Conservation (phyloP, 805 yeast genomes). For the Yamadazyma endophytica region DNA sequence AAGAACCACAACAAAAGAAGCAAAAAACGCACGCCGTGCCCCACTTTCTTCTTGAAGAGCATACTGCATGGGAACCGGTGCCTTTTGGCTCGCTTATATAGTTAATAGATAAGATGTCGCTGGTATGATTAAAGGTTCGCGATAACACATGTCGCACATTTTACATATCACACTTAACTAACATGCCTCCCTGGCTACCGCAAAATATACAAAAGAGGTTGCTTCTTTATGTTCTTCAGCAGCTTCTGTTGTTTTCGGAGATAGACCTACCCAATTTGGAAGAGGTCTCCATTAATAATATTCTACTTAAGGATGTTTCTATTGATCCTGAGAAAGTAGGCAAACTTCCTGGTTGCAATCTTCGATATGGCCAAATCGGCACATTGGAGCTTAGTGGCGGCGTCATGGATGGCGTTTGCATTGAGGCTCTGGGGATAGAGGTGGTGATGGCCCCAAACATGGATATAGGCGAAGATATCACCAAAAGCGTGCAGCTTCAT, state of each 20-base stretch:
- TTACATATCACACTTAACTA: too few relatives aligned
- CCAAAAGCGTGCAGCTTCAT: constrained; percentile 41
- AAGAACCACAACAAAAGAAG: constrained; percentile 3
- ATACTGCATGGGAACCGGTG: constrained; percentile 8
- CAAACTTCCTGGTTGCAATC: constrained; percentile 56
- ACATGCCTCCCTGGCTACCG: too few relatives aligned
- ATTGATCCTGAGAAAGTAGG: constrained; percentile 68
- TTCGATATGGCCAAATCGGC: constrained; percentile 59
- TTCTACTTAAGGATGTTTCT: constrained; percentile 54
- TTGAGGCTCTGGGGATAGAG: constrained; percentile 54
- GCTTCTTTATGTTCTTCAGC: constrained; percentile 74
- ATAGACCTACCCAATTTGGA: constrained; percentile 79
- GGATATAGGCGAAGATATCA: constrained; percentile 17
- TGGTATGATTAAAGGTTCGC: too few relatives aligned
- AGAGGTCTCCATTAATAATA: constrained; percentile 58
- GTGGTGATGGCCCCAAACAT: constrained; percentile 35
- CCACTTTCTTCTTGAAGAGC: constrained; percentile 6
- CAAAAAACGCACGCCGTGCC: not conserved
- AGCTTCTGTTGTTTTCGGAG: constrained; percentile 75
- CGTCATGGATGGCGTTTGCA: constrained; percentile 65
- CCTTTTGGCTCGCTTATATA: constrained; percentile 11
- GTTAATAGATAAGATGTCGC: too few relatives aligned
- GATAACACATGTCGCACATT: too few relatives aligned
- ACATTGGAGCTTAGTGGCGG: constrained; percentile 53
- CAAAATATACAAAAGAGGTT: constrained; percentile 81